Conservation (phyloP, 1,284 basidiomycete genomes). For the Apiotrichum gamsii region DNA sequence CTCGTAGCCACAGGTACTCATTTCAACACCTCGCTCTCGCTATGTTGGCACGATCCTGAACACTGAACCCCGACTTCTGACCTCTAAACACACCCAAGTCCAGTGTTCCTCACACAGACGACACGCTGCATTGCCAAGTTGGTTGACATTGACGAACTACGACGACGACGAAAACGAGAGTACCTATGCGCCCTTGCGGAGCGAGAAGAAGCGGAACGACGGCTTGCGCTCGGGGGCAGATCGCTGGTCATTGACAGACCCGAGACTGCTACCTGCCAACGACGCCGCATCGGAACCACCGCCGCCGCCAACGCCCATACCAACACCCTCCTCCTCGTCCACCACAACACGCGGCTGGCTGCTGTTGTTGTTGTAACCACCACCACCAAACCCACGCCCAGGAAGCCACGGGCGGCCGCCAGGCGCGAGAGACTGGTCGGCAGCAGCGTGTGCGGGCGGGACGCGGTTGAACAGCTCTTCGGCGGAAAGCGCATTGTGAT, state of each 20-base stretch:
- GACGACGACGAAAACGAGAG: no score
- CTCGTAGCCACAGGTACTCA: no score
- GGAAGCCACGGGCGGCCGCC: constrained; percentile 2
- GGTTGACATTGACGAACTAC: no score
- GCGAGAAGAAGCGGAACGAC: constrained; percentile 40
- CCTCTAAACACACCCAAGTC: no score
- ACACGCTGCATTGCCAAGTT: no score
- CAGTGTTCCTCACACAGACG: no score
- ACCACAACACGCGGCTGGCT: neutral
- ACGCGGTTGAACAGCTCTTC: constrained; percentile 23
- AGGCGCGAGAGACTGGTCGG: neutral
- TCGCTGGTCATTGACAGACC: constrained; percentile 11
- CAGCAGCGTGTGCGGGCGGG: neutral
- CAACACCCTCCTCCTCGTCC: neutral
- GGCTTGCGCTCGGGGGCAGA: constrained; percentile 24
- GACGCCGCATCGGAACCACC: neutral
- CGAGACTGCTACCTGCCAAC: no score
- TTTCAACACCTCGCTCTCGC: no score
- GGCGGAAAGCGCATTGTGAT: constrained; percentile 11
- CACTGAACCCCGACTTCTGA: no score
- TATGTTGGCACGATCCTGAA: no score
- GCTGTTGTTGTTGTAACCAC: neutral
- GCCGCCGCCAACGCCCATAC: neutral
- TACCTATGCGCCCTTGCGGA: constrained; percentile 26
- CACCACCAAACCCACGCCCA: neutral